Evolutionary conservation across 768 basidiomycete species (phyloP).

Genomic region (Termitomyces sp.): DNA sequence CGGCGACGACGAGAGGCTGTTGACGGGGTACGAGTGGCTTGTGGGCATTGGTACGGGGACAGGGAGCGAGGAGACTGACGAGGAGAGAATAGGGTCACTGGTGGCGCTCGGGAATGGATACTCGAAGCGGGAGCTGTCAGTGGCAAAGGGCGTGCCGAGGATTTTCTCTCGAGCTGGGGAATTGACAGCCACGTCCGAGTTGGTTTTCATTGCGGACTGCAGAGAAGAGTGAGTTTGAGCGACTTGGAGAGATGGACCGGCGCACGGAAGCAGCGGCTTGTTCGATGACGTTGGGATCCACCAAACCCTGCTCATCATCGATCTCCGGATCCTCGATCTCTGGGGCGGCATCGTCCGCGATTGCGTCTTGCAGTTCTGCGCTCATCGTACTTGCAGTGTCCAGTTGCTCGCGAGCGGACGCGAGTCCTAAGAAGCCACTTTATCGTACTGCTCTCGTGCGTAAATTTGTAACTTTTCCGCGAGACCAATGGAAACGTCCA

Average conservation of each 20-base stretch:
- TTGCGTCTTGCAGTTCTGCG: neutral
- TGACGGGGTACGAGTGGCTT: slow-evolving; percentile 4
- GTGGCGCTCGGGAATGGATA: slow-evolving; percentile 22
- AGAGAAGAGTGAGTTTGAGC: neutral
- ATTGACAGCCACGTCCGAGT: slow-evolving; percentile 13
- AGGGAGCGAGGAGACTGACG: slow-evolving; percentile 8
- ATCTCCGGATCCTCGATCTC: slow-evolving; percentile 1
- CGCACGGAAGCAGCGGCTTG: neutral
- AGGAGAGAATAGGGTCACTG: slow-evolving; percentile 1
- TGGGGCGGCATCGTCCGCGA: neutral
- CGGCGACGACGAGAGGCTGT: slow-evolving; percentile 11
- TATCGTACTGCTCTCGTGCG: neutral
- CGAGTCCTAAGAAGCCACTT: neutral
- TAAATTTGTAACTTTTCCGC: neutral
- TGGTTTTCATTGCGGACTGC: neutral
- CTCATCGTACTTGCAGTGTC: neutral
- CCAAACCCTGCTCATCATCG: slow-evolving; percentile 1
- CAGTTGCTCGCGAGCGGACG: neutral
- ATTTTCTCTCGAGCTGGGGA: slow-evolving; percentile 22
- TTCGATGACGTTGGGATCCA: slow-evolving; percentile 10
- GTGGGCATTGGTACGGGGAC: slow-evolving; percentile 1
- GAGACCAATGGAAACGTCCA: neutral
- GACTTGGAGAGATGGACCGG: neutral
- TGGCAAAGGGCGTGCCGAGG: slow-evolving; percentile 28
- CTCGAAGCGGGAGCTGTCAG: slow-evolving; percentile 21